These are phyloP conservation scores for Paramecium sexaurelia DNA, from an alignment of 73 alveolate genomes.

Conservation along the genomic window DNA sequence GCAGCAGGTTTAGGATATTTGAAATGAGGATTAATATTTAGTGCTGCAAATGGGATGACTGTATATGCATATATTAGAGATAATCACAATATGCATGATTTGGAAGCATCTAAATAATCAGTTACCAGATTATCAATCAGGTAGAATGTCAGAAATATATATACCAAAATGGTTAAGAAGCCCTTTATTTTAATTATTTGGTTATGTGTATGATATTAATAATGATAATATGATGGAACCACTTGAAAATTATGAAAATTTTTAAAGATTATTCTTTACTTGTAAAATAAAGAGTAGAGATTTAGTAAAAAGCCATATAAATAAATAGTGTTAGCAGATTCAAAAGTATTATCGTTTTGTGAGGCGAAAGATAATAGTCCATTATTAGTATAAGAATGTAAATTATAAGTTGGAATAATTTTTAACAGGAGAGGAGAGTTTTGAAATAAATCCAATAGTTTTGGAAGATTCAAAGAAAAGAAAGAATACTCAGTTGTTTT, in stretches of 20 bases:
- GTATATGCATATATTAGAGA: not conserved
- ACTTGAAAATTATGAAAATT: constrained; percentile 62
- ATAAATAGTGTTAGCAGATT: constrained; percentile 73
- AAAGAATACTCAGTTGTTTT: constrained; percentile 30
- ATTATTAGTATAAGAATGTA: constrained; percentile 70
- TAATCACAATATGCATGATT: not conserved
- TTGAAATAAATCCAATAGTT: constrained; percentile 30
- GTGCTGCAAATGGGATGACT: not conserved
- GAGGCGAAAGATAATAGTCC: constrained; percentile 63
- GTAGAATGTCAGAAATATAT: not conserved
- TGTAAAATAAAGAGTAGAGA: constrained; percentile 65
- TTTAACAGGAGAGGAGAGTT: constrained; percentile 67
- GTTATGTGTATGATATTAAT: constrained; percentile 70
- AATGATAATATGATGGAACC: constrained; percentile 61
- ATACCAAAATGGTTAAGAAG: constrained; percentile 57
- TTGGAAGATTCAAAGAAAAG: constrained; percentile 50
- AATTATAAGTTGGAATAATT: constrained; percentile 72
- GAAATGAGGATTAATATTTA: not conserved
- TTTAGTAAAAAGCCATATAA: constrained; percentile 12
- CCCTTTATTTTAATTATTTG: constrained; percentile 70
- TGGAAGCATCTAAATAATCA: not conserved
- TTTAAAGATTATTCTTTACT: constrained; percentile 72
- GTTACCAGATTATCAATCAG: constrained; percentile 47
- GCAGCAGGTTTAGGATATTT: constrained; percentile 9
- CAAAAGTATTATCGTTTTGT: constrained; percentile 67